phyloP scores from a whole-genome alignment of 2,329 filamentous ascomycete genomes.

The Fusarium lateritium region DNA sequence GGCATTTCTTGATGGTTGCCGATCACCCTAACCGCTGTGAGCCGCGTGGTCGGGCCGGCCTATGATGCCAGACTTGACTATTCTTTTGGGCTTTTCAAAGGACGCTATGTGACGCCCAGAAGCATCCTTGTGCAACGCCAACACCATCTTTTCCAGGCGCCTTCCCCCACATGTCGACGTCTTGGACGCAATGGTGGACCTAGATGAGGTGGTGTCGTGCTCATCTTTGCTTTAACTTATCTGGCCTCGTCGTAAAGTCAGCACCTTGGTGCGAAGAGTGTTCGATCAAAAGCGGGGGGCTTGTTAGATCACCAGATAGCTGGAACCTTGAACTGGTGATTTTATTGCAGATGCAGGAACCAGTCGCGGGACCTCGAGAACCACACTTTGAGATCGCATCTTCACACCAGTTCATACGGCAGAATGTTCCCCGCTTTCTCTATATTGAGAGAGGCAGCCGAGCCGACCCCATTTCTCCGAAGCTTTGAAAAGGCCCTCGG shows the following conservation, averaged over 20 bases:
- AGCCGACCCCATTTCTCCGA: constrained; percentile 17
- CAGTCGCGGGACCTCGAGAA: constrained; percentile 17
- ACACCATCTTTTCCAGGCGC: constrained; percentile 21
- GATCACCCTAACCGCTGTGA: constrained; percentile 40
- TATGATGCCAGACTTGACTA: constrained; percentile 44
- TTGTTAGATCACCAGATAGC: constrained; percentile 36
- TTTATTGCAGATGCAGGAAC: constrained; percentile 43
- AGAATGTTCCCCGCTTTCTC: constrained; percentile 12
- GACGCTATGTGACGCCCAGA: constrained; percentile 35
- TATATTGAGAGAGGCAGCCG: constrained; percentile 3
- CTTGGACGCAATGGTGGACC: constrained; percentile 21
- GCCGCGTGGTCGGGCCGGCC: constrained; percentile 41
- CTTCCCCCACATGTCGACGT: constrained; percentile 35
- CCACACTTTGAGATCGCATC: constrained; percentile 27
- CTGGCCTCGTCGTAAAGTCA: constrained; percentile 7
- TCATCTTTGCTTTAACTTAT: constrained; percentile 23
- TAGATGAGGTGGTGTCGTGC: constrained; percentile 32
- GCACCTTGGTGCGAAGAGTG: constrained; percentile 18
- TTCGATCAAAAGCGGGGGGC: constrained; percentile 23
- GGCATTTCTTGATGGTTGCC: constrained; percentile 30
- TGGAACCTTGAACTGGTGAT: constrained; percentile 32
- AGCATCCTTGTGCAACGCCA: constrained; percentile 39
- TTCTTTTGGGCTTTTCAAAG: constrained; percentile 32
- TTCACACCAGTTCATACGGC: background rate
- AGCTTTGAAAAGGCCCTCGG: constrained; percentile 6